Conservation (phyloP, 352 stramenopile species). For the Achlya hypogyna region DNA sequence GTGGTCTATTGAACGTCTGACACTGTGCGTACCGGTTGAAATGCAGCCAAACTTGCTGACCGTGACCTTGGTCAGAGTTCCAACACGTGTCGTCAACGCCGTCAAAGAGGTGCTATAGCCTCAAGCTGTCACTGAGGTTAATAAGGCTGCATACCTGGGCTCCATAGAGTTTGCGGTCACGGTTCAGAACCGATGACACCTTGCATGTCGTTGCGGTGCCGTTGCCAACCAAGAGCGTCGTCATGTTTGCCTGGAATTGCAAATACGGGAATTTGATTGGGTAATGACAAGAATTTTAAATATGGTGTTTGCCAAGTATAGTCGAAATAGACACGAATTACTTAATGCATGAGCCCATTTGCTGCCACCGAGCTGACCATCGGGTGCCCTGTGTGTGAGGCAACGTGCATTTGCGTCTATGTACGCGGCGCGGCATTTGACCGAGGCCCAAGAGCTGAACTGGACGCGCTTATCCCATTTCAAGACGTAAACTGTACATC, state of each 20-base stretch:
- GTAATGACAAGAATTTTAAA: background rate
- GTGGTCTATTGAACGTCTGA: background rate
- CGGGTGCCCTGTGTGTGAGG: too few relatives aligned
- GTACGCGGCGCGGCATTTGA: too few relatives aligned
- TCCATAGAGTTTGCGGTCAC: slow-evolving; percentile 53
- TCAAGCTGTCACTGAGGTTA: background rate
- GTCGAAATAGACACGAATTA: too few relatives aligned
- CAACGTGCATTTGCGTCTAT: too few relatives aligned
- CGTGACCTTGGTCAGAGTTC: slow-evolving; percentile 57
- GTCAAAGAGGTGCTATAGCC: slow-evolving; percentile 38
- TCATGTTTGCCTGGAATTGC: background rate
- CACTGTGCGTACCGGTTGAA: slow-evolving; percentile 33
- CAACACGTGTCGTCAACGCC: slow-evolving; percentile 44
- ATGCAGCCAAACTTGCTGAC: slow-evolving; percentile 49
- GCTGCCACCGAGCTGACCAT: too few relatives aligned
- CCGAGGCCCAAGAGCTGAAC: too few relatives aligned
- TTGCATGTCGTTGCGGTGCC: slow-evolving; percentile 36
- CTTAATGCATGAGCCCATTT: too few relatives aligned
- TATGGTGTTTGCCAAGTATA: background rate
- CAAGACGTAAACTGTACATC: too few relatives aligned
- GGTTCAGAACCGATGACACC: slow-evolving; percentile 58
- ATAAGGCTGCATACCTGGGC: slow-evolving; percentile 20
- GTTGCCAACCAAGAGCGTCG: slow-evolving; percentile 6
- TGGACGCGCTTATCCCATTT: too few relatives aligned
- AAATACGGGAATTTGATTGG: background rate